Evolutionary conservation across 1,284 basidiomycete species (phyloP).

Genomic region (Naganishia cerealis): DNA sequence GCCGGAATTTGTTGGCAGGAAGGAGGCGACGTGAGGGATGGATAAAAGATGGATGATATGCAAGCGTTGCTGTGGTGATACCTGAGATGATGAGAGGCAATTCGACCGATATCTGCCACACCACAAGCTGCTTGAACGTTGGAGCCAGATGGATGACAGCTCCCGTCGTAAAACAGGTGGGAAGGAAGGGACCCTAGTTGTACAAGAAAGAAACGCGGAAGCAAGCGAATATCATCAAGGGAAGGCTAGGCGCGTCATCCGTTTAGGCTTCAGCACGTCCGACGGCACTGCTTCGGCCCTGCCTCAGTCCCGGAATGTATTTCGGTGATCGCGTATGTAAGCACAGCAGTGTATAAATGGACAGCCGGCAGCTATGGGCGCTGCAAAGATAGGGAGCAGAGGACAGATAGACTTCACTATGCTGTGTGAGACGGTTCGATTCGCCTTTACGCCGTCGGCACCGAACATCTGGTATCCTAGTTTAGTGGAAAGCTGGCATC

Average conservation of each 20-base stretch:
- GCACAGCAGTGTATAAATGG: neutral
- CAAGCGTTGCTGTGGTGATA: no score
- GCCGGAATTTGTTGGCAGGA: neutral
- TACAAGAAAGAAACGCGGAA: conserved; percentile 16
- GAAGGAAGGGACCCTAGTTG: neutral
- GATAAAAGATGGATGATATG: neutral
- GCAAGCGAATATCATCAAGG: neutral
- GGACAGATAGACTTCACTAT: no score
- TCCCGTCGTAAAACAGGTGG: neutral
- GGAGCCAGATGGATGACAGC: neutral
- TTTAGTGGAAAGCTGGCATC: no score
- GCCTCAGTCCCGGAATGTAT: conserved; percentile 7
- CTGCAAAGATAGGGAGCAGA: no score
- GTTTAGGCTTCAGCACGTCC: conserved; percentile 13
- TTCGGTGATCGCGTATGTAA: neutral
- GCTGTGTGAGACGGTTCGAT: no score
- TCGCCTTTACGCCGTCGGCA: no score
- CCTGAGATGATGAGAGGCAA: no score
- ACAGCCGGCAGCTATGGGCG: no score
- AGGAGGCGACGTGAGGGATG: neutral
- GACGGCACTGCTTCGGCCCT: neutral
- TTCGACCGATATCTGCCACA: no score
- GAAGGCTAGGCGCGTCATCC: conserved; percentile 17
- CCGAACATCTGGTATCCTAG: neutral
- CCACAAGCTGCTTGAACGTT: no score